These are phyloP conservation scores for Entrophospora sp. DNA, from an alignment of 192 early-diverging fungal genomes.

Conservation along the genomic window DNA sequence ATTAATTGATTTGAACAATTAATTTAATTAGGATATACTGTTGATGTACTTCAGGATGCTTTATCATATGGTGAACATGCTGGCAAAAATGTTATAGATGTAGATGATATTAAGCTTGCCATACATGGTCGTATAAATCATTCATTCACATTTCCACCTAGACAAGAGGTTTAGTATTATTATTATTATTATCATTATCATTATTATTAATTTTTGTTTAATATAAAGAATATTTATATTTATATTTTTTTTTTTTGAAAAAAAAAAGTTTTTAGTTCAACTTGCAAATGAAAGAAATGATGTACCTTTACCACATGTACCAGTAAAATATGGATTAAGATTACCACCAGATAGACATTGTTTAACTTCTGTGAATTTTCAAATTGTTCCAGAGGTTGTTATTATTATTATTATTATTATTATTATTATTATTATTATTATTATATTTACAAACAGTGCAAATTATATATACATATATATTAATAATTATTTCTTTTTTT, in stretches of 20 bases:
- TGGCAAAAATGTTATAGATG: slow-evolving; percentile 57
- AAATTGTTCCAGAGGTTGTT: slow-evolving; percentile 55
- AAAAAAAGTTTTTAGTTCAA: slow-evolving; percentile 56
- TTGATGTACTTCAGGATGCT: slow-evolving; percentile 88
- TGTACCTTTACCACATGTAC: slow-evolving; percentile 65
- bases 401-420: too few relatives aligned
- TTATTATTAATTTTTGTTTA: neutral
- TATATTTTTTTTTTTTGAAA: neutral
- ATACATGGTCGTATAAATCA: slow-evolving; percentile 87
- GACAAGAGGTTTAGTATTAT: slow-evolving; percentile 83
- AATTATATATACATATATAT: too few relatives aligned
- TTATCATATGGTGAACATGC: slow-evolving; percentile 91
- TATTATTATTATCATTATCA: neutral
- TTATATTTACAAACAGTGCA: too few relatives aligned
- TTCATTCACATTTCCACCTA: slow-evolving; percentile 82
- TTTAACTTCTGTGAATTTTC: slow-evolving; percentile 69
- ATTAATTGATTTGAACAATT: neutral
- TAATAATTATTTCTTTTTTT: too few relatives aligned
- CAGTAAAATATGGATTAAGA: slow-evolving; percentile 70
- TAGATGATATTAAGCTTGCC: slow-evolving; percentile 83
- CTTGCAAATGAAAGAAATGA: slow-evolving; percentile 71
- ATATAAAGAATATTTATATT: neutral
- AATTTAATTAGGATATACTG: slow-evolving; percentile 60
- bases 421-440: too few relatives aligned
- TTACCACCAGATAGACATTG: slow-evolving; percentile 68